Evolutionary conservation across 305 asterid genomes (phyloP).

Genomic region (Fraxinus floribunda): DNA sequence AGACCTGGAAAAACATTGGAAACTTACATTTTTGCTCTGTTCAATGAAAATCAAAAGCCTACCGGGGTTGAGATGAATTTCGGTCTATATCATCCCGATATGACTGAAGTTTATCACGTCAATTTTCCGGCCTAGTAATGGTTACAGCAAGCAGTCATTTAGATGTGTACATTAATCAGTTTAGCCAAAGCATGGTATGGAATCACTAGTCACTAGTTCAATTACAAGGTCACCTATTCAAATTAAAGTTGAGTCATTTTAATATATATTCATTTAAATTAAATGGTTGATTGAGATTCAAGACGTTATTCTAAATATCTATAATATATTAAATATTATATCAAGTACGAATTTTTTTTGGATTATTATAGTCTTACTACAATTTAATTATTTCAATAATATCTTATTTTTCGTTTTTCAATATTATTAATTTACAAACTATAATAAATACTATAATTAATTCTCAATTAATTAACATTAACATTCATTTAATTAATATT

Average conservation of each 20-base stretch:
- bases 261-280: not conserved
- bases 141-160: not conserved
- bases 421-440: too few relatives aligned
- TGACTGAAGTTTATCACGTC: slow-evolving; percentile 39
- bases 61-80: slow-evolving; percentile 31
- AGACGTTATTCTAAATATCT: not conserved
- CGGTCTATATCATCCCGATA: slow-evolving; percentile 31
- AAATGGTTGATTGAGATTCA: not conserved
- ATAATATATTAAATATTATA: too few relatives aligned
- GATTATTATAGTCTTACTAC: too few relatives aligned
- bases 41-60: slow-evolving; percentile 34
- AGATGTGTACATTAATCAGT: not conserved
- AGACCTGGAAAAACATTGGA: slow-evolving; percentile 27
- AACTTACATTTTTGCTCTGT: slow-evolving; percentile 35
- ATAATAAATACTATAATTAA: too few relatives aligned
- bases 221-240: not conserved
- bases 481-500: too few relatives aligned
- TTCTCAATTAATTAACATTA: too few relatives aligned
- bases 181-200: not conserved
- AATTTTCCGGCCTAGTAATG: slow-evolving; percentile 7
- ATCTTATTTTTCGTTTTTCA: too few relatives aligned
- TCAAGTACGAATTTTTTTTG: too few relatives aligned
- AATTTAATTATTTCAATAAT: too few relatives aligned
- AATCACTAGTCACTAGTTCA: not conserved
- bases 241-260: not conserved